A percentile compares a stretch with the other conserved stretches of the same genome.
These are phyloP conservation scores for Zea luxurians DNA, from an alignment of 176 grass and related monocot species.

Conservation along the genomic window DNA sequence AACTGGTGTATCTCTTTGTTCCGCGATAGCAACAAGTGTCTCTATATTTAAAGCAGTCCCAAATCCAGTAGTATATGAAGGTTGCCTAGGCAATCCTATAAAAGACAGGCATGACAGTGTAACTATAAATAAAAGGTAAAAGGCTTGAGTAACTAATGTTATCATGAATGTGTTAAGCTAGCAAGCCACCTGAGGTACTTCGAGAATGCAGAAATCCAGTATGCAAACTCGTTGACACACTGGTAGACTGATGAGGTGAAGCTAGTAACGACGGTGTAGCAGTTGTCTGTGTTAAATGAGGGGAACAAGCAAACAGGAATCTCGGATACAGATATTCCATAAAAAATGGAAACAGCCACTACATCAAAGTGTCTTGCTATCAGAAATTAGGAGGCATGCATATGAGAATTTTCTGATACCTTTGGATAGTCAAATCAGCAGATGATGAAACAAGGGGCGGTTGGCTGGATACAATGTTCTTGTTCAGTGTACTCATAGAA, in stretches of 20 bases:
- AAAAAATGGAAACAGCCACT: too few relatives aligned
- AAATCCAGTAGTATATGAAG: conserved; percentile 66
- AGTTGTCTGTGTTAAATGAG: too few relatives aligned
- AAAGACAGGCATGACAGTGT: too few relatives aligned
- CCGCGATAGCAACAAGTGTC: conserved; percentile 80
- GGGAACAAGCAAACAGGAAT: too few relatives aligned
- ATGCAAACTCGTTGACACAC: conserved; percentile 39
- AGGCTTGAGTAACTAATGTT: too few relatives aligned
- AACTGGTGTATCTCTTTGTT: conserved; percentile 70
- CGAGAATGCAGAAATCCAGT: conserved; percentile 51
- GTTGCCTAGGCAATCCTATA: conserved; percentile 64
- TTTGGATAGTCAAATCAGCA: conserved; percentile 57
- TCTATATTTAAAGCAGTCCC: conserved; percentile 87
- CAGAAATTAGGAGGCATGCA: too few relatives aligned
- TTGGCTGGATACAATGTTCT: conserved; percentile 47
- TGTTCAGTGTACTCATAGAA: conserved; percentile 42
- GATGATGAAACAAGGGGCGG: conserved; percentile 43
- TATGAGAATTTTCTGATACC: too few relatives aligned
- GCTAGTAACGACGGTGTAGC: too few relatives aligned
- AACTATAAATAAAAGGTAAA: too few relatives aligned
- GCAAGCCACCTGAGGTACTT: conserved; percentile 57
- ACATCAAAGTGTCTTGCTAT: too few relatives aligned
- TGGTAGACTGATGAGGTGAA: too few relatives aligned
- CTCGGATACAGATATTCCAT: too few relatives aligned
- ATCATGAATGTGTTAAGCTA: conserved; percentile 17